A percentile compares a stretch with the other conserved stretches of the same genome.
Evolutionary conservation across 2,329 filamentous ascomycete species (phyloP).

Genomic region (Pseudogymnoascus sp.): DNA sequence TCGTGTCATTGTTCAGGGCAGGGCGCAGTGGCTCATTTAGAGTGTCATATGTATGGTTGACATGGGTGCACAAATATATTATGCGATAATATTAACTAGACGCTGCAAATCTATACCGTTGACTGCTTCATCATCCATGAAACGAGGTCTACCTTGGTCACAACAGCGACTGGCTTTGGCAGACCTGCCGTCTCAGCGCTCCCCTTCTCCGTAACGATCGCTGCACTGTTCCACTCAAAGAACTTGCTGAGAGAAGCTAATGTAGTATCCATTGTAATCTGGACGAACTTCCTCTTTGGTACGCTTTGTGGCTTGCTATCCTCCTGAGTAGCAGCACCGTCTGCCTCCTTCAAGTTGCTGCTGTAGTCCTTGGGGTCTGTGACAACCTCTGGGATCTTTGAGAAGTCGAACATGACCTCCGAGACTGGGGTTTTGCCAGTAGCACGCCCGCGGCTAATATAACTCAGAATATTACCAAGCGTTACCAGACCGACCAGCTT

Average conservation of each 20-base stretch:
- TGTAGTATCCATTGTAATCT: conserved; percentile 87
- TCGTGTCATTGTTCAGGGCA: no score
- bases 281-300: conserved; percentile 67
- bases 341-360: conserved; percentile 28
- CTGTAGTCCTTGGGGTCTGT: conserved; percentile 69
- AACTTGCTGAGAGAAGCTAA: conserved; percentile 80
- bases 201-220: conserved; percentile 76
- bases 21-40: no score
- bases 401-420: conserved; percentile 96
- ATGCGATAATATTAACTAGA: background rate
- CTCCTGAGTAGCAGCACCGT: conserved; percentile 17
- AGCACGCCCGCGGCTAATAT: conserved; percentile 77
- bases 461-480: conserved; percentile 85
- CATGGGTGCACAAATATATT: background rate
- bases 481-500: conserved; percentile 88
- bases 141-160: conserved; percentile 92
- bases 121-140: conserved; percentile 77
- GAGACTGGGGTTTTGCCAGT: conserved; percentile 64
- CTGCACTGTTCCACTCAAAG: conserved; percentile 96
- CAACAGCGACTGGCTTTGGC: conserved; percentile 76
- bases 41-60: no score
- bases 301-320: conserved; percentile 34
- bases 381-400: conserved; percentile 75
- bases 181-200: conserved; percentile 39
- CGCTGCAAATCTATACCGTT: conserved; percentile 22